Evolutionary conservation across 176 grass and related monocot genomes (phyloP).

Genomic region (Carex kokanica): DNA sequence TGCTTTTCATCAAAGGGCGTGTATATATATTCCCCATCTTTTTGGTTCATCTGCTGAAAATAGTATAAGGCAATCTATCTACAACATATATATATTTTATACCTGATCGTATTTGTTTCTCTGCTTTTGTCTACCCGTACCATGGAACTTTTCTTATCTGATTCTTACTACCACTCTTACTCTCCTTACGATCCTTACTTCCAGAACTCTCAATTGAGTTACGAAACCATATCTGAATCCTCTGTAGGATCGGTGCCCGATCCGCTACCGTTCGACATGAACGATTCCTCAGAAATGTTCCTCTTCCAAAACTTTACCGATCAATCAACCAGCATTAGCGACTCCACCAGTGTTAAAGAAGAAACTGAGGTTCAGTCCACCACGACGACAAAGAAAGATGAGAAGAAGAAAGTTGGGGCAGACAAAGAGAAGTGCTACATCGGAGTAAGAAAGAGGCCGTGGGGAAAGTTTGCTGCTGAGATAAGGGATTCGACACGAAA

Average conservation of each 20-base stretch:
- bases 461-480: conserved; percentile 91
- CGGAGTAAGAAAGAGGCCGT: conserved; percentile 78
- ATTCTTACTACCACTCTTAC: conserved; percentile 13
- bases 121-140: neutral
- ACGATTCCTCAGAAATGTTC: conserved; percentile 35
- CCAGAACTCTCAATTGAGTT: neutral
- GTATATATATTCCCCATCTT: conserved; percentile 15
- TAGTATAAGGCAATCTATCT: conserved; percentile 3
- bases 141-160: neutral
- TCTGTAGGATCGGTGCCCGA: conserved; percentile 16
- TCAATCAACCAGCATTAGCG: neutral
- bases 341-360: neutral
- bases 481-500: conserved; percentile 83
- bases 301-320: conserved; percentile 25
- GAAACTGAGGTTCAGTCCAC: neutral
- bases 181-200: conserved; percentile 11
- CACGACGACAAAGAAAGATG: neutral
- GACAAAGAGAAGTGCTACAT: conserved; percentile 39
- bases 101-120: neutral
- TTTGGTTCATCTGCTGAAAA: neutral
- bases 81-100: neutral
- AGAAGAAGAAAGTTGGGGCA: neutral
- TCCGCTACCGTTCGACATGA: conserved; percentile 31
- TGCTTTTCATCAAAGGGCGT: neutral
- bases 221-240: conserved; percentile 15